These are phyloP conservation scores for Cryptosporidium muris DNA, from an alignment of 169 alveolate species.

Conservation along the genomic window DNA sequence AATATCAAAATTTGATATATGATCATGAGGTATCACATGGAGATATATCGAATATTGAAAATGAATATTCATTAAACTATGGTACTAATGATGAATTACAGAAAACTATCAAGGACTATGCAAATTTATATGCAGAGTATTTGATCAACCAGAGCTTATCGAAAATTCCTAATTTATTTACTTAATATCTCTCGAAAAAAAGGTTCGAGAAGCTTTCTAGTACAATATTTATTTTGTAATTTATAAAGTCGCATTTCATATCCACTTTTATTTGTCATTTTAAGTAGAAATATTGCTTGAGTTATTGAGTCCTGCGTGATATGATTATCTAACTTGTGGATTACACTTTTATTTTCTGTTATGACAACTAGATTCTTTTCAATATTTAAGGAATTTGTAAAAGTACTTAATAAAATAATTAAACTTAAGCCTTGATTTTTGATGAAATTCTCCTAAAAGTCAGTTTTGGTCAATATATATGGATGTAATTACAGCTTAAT, in stretches of 20 bases:
- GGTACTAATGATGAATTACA: neutral
- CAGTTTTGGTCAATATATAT: too few species aligned
- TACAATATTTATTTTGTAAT: neutral
- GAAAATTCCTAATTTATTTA: conserved; percentile 10
- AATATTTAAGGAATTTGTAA: too few species aligned
- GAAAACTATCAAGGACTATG: conserved; percentile 23
- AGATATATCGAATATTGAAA: too few species aligned
- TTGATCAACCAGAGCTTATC: conserved; percentile 22
- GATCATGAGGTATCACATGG: too few species aligned
- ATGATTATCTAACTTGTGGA: neutral
- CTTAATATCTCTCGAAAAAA: neutral
- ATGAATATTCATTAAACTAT: neutral
- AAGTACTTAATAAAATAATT: too few species aligned
- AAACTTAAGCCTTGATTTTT: too few species aligned
- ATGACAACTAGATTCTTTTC: neutral
- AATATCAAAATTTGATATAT: too few species aligned
- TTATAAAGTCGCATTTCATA: too few species aligned
- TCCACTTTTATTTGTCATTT: too few species aligned
- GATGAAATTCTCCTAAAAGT: too few species aligned
- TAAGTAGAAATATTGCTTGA: neutral
- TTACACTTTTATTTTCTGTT: neutral
- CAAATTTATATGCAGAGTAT: conserved; percentile 67
- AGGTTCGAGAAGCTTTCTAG: conserved; percentile 58
- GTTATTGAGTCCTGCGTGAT: neutral
- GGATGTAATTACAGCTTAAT: too few species aligned